phyloP scores from a whole-genome alignment of 106 monocot species.

The Dendrobium catenatum region DNA sequence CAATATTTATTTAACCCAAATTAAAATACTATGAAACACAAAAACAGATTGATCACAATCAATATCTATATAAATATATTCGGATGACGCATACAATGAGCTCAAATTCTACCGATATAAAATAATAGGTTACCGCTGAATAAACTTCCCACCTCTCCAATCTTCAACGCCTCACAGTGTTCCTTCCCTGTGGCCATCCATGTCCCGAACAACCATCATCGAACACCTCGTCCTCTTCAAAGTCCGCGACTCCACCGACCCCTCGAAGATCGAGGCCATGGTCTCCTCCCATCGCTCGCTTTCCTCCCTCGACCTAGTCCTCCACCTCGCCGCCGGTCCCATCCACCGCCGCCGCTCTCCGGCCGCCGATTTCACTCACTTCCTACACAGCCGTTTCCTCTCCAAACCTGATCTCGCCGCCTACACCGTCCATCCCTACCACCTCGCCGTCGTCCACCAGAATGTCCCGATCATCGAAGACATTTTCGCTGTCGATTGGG shows the following conservation, averaged over 20 bases:
- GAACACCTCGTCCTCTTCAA: constrained; percentile 83
- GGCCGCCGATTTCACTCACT: constrained; percentile 39
- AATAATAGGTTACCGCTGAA: too few species aligned
- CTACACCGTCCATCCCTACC: constrained; percentile 49
- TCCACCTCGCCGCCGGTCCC: constrained; percentile 50
- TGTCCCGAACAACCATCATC: constrained; percentile 16
- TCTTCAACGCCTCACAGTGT: too few species aligned
- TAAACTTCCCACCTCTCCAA: too few species aligned
- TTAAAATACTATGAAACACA: too few species aligned
- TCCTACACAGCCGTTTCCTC: constrained; percentile 72
- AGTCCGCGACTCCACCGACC: constrained; percentile 31
- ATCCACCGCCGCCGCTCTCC: constrained; percentile 36
- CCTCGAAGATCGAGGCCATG: constrained; percentile 41
- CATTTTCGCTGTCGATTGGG: constrained; percentile 70
- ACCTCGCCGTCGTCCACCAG: constrained; percentile 44
- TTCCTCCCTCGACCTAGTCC: constrained; percentile 33
- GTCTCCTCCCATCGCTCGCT: constrained; percentile 46
- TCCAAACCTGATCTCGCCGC: constrained; percentile 49
- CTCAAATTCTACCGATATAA: too few species aligned
- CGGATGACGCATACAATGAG: too few species aligned
- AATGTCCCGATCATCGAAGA: constrained; percentile 50
- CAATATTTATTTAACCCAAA: too few species aligned
- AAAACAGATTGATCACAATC: too few species aligned
- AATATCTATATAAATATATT: too few species aligned
- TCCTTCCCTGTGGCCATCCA: neutral